Conservation (phyloP, 2,329 filamentous ascomycete species). For the Sarocladium kiliense region DNA sequence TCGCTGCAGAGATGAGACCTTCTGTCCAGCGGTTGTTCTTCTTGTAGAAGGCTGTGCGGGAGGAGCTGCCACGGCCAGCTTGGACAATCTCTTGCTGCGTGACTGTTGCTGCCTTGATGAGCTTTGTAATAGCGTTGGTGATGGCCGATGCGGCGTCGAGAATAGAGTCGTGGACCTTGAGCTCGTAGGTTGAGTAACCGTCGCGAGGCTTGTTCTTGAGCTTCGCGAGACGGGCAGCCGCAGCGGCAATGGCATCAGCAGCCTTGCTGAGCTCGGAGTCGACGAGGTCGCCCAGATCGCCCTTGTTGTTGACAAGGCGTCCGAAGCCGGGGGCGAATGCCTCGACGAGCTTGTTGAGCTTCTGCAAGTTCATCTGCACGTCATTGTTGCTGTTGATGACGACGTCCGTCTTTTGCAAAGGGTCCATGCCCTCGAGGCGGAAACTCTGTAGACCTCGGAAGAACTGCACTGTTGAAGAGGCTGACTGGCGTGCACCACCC, state of each 20-base stretch:
- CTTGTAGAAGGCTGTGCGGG: slow-evolving; percentile 95
- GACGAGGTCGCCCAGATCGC: slow-evolving; percentile 88
- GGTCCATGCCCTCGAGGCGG: slow-evolving; percentile 83
- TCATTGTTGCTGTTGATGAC: slow-evolving; percentile 98
- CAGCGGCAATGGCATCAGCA: slow-evolving; percentile 90
- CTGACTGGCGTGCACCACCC: slow-evolving; percentile 76
- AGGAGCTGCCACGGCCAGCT: slow-evolving; percentile 81
- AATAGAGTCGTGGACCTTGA: slow-evolving; percentile 93
- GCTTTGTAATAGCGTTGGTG: slow-evolving; percentile 85
- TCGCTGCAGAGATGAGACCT: slow-evolving; percentile 92
- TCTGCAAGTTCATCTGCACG: slow-evolving; percentile 89
- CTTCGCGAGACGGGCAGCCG: slow-evolving; percentile 82
- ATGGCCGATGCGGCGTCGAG: slow-evolving; percentile 89
- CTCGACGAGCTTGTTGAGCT: slow-evolving; percentile 88
- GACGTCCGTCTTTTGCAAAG: slow-evolving; percentile 89
- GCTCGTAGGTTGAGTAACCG: slow-evolving; percentile 90
- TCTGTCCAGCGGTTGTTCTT: slow-evolving; percentile 99
- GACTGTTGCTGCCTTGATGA: slow-evolving; percentile 90
- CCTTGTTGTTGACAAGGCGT: slow-evolving; percentile 72
- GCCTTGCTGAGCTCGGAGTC: slow-evolving; percentile 89
- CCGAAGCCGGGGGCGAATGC: slow-evolving; percentile 82
- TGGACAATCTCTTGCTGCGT: slow-evolving; percentile 97
- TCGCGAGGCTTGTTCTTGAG: slow-evolving; percentile 96
- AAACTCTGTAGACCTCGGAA: slow-evolving; percentile 94
- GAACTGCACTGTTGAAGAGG: slow-evolving; percentile 84